These are phyloP conservation scores for Lactarius quietus DNA, from an alignment of 768 basidiomycete genomes.

Conservation along the genomic window DNA sequence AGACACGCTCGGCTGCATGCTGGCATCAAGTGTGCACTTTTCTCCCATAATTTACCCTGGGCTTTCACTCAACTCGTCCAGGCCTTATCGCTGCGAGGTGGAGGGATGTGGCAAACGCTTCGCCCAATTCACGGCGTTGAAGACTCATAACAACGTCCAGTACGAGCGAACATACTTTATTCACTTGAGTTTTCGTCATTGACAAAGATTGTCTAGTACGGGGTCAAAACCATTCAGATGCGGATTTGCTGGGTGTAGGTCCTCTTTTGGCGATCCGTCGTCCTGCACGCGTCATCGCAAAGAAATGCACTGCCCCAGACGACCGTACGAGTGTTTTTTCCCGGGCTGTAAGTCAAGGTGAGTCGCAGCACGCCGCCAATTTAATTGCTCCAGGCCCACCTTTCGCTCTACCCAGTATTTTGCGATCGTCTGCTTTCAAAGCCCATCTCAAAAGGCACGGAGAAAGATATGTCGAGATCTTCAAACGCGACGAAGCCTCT, in stretches of 20 bases:
- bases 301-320: conserved; percentile 46
- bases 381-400: background rate
- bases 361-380: conserved; percentile 29
- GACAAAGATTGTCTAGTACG: conserved; percentile 26
- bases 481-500: background rate
- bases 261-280: conserved; percentile 65
- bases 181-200: background rate
- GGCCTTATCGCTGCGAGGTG: conserved; percentile 46
- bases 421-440: conserved; percentile 56
- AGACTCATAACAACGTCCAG: conserved; percentile 66
- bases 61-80: conserved; percentile 29
- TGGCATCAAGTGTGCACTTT: conserved; percentile 43
- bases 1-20: conserved; percentile 53
- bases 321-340: conserved; percentile 20
- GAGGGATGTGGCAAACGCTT: conserved; percentile 51
- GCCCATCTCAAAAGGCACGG: conserved; percentile 51
- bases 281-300: conserved; percentile 62
- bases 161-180: conserved; percentile 35
- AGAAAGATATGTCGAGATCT: conserved; percentile 16
- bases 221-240: conserved; percentile 39
- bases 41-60: background rate
- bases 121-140: conserved; percentile 55
- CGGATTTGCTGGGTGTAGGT: conserved; percentile 42
- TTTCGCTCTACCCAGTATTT: conserved; percentile 46
- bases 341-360: conserved; percentile 24